These are phyloP conservation scores for Apostasia ramifera DNA, from an alignment of 106 monocot genomes.

Conservation along the genomic window DNA sequence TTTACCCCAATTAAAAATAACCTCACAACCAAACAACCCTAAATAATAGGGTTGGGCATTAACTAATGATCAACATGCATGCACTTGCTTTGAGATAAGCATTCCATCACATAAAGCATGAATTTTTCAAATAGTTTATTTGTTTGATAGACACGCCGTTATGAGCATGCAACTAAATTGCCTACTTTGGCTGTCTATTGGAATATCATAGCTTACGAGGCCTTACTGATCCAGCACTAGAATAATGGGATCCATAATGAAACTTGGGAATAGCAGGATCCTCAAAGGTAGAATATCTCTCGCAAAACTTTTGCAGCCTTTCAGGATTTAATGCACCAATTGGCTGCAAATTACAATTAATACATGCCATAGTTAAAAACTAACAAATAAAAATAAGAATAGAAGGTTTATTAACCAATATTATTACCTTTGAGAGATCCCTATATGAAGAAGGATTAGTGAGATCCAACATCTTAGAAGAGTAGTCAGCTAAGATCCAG, in stretches of 20 bases:
- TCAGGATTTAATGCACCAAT: conserved; percentile 94
- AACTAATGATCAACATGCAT: too few relatives aligned
- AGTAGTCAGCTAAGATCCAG: conserved; percentile 91
- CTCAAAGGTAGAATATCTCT: conserved; percentile 88
- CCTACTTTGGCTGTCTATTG: too few relatives aligned
- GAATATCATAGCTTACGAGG: neutral
- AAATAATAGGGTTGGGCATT: too few relatives aligned
- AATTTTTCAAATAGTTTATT: neutral
- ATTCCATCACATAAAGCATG: too few relatives aligned
- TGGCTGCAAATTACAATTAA: conserved; percentile 50
- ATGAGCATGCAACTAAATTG: neutral
- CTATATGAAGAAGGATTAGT: conserved; percentile 62
- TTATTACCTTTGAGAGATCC: conserved; percentile 89
- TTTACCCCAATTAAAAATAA: too few relatives aligned
- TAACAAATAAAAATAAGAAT: neutral
- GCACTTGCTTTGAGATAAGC: too few relatives aligned
- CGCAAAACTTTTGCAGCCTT: conserved; percentile 79
- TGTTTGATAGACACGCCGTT: neutral
- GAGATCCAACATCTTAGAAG: conserved; percentile 68
- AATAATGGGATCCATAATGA: conserved; percentile 98
- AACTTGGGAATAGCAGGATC: conserved; percentile 97
- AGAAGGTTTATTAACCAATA: neutral
- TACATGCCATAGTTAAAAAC: neutral
- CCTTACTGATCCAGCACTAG: conserved; percentile 92
- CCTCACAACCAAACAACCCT: too few relatives aligned